Evolutionary conservation across 2,329 filamentous ascomycete genomes (phyloP).

Genomic region (Domatiomyces globalis): DNA sequence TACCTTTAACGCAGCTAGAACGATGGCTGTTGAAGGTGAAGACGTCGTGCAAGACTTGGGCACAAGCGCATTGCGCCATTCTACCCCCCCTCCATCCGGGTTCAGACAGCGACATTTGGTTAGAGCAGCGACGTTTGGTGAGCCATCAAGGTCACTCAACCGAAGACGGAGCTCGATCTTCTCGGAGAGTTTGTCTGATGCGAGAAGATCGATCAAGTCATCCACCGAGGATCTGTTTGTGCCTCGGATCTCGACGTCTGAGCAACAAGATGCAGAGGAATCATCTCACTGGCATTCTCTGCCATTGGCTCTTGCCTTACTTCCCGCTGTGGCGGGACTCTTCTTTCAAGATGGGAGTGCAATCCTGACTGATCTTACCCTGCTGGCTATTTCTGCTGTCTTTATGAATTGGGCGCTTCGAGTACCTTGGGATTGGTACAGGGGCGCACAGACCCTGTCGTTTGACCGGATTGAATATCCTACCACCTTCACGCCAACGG

Average conservation of each 20-base stretch:
- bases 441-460: slow-evolving; percentile 51
- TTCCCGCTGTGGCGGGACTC: slow-evolving; percentile 73
- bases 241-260: slow-evolving; percentile 31
- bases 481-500: slow-evolving; percentile 17
- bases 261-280: slow-evolving; percentile 33
- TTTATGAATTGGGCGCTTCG: slow-evolving; percentile 89
- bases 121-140: slow-evolving; percentile 26
- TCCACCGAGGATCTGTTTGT: slow-evolving; percentile 58
- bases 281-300: slow-evolving; percentile 61
- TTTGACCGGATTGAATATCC: slow-evolving; percentile 34
- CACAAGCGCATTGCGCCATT: slow-evolving; percentile 3
- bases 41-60: not conserved
- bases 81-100: slow-evolving; percentile 16
- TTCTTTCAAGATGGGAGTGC: slow-evolving; percentile 73
- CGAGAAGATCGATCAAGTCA: slow-evolving; percentile 46
- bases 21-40: not conserved
- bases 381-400: slow-evolving; percentile 64
- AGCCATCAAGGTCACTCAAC: slow-evolving; percentile 20
- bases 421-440: slow-evolving; percentile 76
- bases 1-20: not conserved
- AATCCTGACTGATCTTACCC: slow-evolving; percentile 70
- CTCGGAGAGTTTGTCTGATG: slow-evolving; percentile 60
- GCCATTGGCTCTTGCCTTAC: slow-evolving; percentile 68
- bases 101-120: slow-evolving; percentile 26
- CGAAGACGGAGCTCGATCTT: slow-evolving; percentile 61